Conservation (phyloP, 305 asterid genomes). For the Solanum aculeatissimum region DNA sequence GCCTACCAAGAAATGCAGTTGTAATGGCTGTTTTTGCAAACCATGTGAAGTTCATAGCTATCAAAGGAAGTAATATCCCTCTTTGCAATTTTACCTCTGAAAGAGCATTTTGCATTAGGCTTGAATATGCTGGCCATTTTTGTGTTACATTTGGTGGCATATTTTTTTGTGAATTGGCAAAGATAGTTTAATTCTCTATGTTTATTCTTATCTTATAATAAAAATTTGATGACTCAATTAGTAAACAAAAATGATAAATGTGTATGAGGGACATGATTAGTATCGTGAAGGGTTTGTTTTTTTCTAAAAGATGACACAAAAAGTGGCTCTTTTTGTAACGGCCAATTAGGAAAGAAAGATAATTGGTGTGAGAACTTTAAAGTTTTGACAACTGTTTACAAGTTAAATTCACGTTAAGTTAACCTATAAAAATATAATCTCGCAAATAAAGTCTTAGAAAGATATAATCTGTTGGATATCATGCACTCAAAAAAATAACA, state of each 20-base stretch:
- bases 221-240: neutral
- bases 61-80: conserved; percentile 1
- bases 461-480: accelerated
- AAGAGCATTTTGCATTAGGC: neutral
- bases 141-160: neutral
- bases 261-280: neutral
- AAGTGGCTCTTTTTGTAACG: neutral
- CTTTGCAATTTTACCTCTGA: conserved; percentile 1
- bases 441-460: neutral
- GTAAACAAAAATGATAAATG: neutral
- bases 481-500: too few relatives aligned
- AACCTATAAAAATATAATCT: neutral
- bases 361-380: neutral
- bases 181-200: neutral
- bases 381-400: neutral
- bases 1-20: conserved; percentile 48
- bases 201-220: neutral
- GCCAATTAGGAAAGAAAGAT: neutral
- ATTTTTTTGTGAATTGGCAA: neutral
- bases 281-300: neutral
- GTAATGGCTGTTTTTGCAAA: conserved; percentile 4
- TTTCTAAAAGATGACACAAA: neutral
- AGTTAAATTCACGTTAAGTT: neutral
- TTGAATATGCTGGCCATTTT: neutral
- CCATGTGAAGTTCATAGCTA: conserved; percentile 4